A percentile compares a stretch with the other conserved stretches of the same genome.
Conservation (phyloP, 2,329 filamentous ascomycete species). For the Colletotrichum somersetense region DNA sequence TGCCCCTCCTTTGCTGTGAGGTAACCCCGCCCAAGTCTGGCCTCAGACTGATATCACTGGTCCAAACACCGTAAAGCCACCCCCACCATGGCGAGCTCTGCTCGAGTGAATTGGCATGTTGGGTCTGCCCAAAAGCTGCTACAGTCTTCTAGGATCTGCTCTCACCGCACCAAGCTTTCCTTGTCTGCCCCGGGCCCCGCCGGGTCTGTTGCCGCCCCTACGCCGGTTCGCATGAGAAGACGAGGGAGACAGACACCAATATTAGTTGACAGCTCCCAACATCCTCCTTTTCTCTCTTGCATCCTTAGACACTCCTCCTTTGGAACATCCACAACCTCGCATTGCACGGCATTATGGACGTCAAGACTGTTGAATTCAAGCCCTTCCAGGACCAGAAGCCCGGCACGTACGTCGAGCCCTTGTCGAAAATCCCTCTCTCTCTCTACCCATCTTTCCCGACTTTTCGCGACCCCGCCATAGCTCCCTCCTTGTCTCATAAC, state of each 20-base stretch:
- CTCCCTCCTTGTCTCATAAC: conserved; percentile 29
- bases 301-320: conserved; percentile 13
- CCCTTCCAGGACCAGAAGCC: conserved; percentile 98
- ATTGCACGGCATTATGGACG: conserved; percentile 68
- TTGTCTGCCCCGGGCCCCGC: conserved; percentile 12
- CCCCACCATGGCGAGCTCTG: conserved; percentile 32
- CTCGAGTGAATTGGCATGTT: conserved; percentile 5
- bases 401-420: conserved; percentile 83
- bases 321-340: conserved; percentile 33
- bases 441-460: conserved; percentile 23
- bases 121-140: conserved; percentile 17
- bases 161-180: conserved; percentile 23
- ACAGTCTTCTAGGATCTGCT: conserved; percentile 10
- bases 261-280: conserved; percentile 38
- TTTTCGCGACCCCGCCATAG: conserved; percentile 36
- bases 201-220: conserved; percentile 18
- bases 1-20: conserved; percentile 31
- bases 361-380: conserved; percentile 83
- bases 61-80: conserved; percentile 7
- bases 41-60: conserved; percentile 40
- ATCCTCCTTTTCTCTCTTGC: conserved; percentile 36
- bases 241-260: conserved; percentile 5
- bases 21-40: conserved; percentile 32
- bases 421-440: conserved; percentile 42
- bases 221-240: conserved; percentile 1